phyloP scores from a whole-genome alignment of 495 filamentous ascomycete species.

The Venustampulla echinocandica region DNA sequence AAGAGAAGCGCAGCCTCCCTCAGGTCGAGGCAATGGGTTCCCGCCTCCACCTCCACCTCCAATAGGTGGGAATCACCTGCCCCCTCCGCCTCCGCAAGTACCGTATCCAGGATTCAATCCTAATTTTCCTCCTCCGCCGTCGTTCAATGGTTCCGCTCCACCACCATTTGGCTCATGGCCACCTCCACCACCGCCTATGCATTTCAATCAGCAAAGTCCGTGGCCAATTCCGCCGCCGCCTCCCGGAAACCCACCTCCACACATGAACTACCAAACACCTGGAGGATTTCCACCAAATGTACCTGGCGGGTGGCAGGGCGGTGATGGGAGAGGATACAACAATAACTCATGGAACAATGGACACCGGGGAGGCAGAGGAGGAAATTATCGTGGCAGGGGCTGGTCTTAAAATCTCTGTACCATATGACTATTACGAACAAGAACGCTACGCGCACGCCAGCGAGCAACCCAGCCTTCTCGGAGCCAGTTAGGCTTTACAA shows the following conservation, averaged over 20 bases:
- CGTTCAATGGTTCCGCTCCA: neutral
- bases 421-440: too few relatives aligned
- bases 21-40: slow-evolving; percentile 14
- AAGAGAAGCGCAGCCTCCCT: slow-evolving; percentile 23
- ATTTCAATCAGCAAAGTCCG: slow-evolving; percentile 1
- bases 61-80: slow-evolving; percentile 24
- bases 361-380: slow-evolving; percentile 9
- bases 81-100: slow-evolving; percentile 18
- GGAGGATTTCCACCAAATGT: slow-evolving; percentile 2
- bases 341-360: slow-evolving; percentile 16
- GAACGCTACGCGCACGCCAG: too few relatives aligned
- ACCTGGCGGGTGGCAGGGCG: slow-evolving; percentile 15
- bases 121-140: neutral
- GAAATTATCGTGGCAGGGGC: slow-evolving; percentile 20
- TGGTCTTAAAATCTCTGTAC: too few relatives aligned
- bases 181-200: slow-evolving; percentile 34
- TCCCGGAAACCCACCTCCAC: slow-evolving; percentile 13
- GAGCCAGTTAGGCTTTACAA: too few relatives aligned
- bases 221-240: neutral
- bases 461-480: too few relatives aligned
- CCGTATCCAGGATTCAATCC: neutral
- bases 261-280: neutral
- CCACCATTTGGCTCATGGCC: slow-evolving; percentile 37
- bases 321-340: slow-evolving; percentile 19
- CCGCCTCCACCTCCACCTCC: slow-evolving; percentile 23